Evolutionary conservation across 805 yeast genomes (phyloP), one percentile per base, ranked within the genome.

Genomic region (Pichia kluyveri): DNA sequence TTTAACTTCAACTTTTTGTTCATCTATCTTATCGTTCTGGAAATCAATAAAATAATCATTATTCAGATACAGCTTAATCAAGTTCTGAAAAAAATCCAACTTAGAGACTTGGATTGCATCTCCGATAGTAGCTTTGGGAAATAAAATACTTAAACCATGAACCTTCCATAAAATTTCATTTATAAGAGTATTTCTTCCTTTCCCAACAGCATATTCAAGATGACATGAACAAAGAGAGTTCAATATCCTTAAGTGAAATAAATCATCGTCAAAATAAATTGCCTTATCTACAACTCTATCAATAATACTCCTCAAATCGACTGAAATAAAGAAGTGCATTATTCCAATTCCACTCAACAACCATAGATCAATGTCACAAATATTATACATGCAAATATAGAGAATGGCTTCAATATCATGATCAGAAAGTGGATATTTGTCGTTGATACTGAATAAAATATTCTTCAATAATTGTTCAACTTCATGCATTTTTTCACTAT

Each of bases 391-490:
- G 19, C 79, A 70, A 45, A 79, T 68, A 55, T 79, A 79, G 28
- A 79, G 55, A 9, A 79, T 70, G 0, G 82, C 83, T 56, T 79
- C 85, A 36, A 78, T 71, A 54, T 79, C 84, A 59, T 76, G 80
- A 53, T 76, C 82, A 5, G 75, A 75, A 31, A 79, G 59, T n/a
- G 76, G 76, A 1, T 44, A 38, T 15, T 44, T 41, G 19, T 41
- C 19, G 40, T 71, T 74, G 5, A 78, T 72, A 56, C 73, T 69
- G 27, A 73, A 56, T 0, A 79, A 74, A n/a, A 78, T 60, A 36
- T 71, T 66, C 41, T 74, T 72, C 0, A 79, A 76, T n/a, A 77
- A 57, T 47, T 70, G 65, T 51, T 75, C 75, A 34, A 79, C 54
- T 18, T 62, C 59, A 42, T 68, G 70, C 53, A 77, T 82, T 44